phyloP scores from a whole-genome alignment of 176 grass and related monocot species.

The Rhipidocladum racemiflorum region DNA sequence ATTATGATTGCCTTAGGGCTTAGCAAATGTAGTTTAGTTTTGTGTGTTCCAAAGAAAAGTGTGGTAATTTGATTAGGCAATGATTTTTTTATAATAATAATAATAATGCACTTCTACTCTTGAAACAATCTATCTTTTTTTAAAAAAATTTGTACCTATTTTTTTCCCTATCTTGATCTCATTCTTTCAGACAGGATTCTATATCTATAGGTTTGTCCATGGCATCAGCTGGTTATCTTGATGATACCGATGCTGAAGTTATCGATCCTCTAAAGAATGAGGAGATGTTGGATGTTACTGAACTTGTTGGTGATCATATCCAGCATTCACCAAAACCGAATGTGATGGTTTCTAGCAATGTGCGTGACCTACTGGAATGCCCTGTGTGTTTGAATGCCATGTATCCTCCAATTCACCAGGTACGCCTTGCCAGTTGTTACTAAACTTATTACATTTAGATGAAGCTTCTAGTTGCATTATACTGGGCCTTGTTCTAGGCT shows the following conservation, averaged over 20 bases:
- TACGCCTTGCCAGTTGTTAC: conserved; percentile 21
- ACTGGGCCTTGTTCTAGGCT: conserved; percentile 1
- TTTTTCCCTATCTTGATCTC: not conserved
- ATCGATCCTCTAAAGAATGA: conserved; percentile 73
- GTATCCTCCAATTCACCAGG: conserved; percentile 99
- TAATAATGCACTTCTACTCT: not conserved
- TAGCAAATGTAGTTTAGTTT: not conserved
- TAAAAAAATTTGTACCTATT: not conserved
- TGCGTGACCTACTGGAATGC: conserved; percentile 86
- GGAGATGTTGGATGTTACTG: conserved; percentile 64
- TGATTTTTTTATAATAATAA: not conserved
- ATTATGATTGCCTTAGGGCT: not conserved
- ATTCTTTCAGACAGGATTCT: conserved; percentile 22
- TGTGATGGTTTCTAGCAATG: conserved; percentile 64
- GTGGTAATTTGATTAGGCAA: not conserved
- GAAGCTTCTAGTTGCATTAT: not conserved
- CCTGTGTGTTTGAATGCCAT: conserved; percentile 94
- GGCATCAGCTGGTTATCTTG: conserved; percentile 66
- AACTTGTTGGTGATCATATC: conserved; percentile 62
- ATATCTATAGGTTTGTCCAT: conserved; percentile 34
- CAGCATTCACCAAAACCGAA: conserved; percentile 74
- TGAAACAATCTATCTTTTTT: not conserved
- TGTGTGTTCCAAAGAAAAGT: not conserved
- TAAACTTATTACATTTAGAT: conserved; percentile 9
- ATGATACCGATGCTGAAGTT: conserved; percentile 66